phyloP scores from a whole-genome alignment of 441 rosid species.

The Pelargonium australe region DNA sequence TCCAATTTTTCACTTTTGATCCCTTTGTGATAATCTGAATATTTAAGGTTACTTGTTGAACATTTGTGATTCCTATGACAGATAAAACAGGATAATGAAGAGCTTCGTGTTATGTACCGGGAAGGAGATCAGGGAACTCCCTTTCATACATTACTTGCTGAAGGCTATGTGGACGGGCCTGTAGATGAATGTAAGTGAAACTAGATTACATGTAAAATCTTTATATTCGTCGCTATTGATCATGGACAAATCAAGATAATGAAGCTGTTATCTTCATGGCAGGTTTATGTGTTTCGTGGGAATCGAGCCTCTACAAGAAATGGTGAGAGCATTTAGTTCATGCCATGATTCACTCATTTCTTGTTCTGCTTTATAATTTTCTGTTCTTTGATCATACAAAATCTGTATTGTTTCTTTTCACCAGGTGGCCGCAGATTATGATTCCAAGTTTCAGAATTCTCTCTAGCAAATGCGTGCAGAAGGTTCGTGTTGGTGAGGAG shows the following conservation, averaged over 20 bases:
- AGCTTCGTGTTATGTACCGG: slow-evolving; percentile 88
- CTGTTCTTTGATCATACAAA: background rate
- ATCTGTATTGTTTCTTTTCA: slow-evolving; percentile 4
- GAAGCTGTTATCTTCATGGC: slow-evolving; percentile 23
- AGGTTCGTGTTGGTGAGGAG: slow-evolving; percentile 57
- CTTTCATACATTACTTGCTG: slow-evolving; percentile 76
- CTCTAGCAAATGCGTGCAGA: slow-evolving; percentile 48
- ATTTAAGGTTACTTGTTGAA: background rate
- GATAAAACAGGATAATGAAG: slow-evolving; percentile 79
- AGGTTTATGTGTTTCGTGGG: slow-evolving; percentile 90
- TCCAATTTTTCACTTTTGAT: background rate
- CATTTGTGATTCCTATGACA: slow-evolving; percentile 18
- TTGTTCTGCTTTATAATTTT: background rate
- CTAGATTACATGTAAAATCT: slow-evolving; percentile 11
- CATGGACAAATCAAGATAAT: slow-evolving; percentile 8
- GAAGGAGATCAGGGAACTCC: slow-evolving; percentile 85
- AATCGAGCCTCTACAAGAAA: slow-evolving; percentile 58
- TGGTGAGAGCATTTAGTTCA: slow-evolving; percentile 44
- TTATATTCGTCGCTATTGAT: slow-evolving; percentile 12
- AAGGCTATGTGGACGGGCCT: slow-evolving; percentile 86
- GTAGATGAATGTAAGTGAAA: slow-evolving; percentile 65
- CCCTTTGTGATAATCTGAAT: background rate
- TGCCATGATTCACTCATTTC: background rate
- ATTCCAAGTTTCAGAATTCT: slow-evolving; percentile 67
- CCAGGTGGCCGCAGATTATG: slow-evolving; percentile 80